A percentile compares a stretch with the other conserved stretches of the same genome.
phyloP scores from a whole-genome alignment of 805 yeast species.

The Suhomyces sp. region DNA sequence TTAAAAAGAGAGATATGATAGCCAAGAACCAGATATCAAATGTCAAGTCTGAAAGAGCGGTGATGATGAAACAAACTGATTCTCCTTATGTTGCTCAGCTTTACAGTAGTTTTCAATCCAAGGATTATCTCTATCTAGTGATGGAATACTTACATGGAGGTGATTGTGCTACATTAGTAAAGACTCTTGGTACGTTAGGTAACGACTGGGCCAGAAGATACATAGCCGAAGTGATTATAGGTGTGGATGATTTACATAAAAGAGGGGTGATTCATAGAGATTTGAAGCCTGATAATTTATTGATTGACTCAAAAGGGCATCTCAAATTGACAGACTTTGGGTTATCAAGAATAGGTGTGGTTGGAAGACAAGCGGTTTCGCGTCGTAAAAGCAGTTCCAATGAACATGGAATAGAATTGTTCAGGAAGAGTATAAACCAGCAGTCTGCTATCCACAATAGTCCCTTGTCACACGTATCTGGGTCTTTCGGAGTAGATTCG shows the following conservation, averaged over 20 bases:
- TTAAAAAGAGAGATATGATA: slow-evolving; percentile 92
- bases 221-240: slow-evolving; percentile 85
- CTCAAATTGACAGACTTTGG: slow-evolving; percentile 95
- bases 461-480: slow-evolving; percentile 20
- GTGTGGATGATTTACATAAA: slow-evolving; percentile 83
- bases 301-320: slow-evolving; percentile 86
- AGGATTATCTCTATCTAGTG: slow-evolving; percentile 81
- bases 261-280: slow-evolving; percentile 93
- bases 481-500: slow-evolving; percentile 16
- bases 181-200: slow-evolving; percentile 78
- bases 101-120: slow-evolving; percentile 83
- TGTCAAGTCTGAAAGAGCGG: slow-evolving; percentile 92
- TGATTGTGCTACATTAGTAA: slow-evolving; percentile 83
- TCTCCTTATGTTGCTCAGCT: slow-evolving; percentile 91
- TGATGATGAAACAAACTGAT: slow-evolving; percentile 95
- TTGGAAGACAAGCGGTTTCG: slow-evolving; percentile 64
- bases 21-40: slow-evolving; percentile 95
- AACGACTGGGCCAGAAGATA: slow-evolving; percentile 84
- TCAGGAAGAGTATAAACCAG: slow-evolving; percentile 26
- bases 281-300: slow-evolving; percentile 87
- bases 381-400: slow-evolving; percentile 42
- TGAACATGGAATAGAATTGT: slow-evolving; percentile 41
- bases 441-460: slow-evolving; percentile 17
- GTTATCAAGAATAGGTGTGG: slow-evolving; percentile 81
- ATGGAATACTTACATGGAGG: slow-evolving; percentile 98